Base-by-base conservation (phyloP, 2,329 filamentous ascomycete genomes). In the Aspergillus hiratsukae region DNA sequence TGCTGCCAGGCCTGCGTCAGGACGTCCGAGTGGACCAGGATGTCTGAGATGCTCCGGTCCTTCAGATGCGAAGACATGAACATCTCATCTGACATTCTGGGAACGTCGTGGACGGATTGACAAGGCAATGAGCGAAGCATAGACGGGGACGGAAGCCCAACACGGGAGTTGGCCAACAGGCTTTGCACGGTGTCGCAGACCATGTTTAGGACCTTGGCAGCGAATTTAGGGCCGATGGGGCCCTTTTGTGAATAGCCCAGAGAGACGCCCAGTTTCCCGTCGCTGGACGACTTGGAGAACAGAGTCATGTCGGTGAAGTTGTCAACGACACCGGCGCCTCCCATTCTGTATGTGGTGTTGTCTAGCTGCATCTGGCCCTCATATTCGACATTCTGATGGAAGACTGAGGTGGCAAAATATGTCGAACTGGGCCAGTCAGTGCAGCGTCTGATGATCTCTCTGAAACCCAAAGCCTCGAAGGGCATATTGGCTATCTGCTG, bases 401-500 rank as follows among this genome's bases (percentile, higher is more conserved):
- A 72, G 27, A 77, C 71, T 0, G 73, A 69, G 4, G 69, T 77
- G 8, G 72, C 75, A 54, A 76, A 77, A 56, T 72, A 69, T 3
- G 69, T 72, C 64, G 73, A 75, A 21, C 72, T 67, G 4, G 75
- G 70, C 72, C 73, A 76, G 52, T 75, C 72, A 3, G 72, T 76
- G 58, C 73, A 76, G 50, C 71, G 65, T 23, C 68, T 68, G 55
- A 78, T 77, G 31, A 86, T 83, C 65, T 86, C 82, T 1, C 70
- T 66, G 58, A 85, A 78, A 0, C 81, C 81, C 51, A 85, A 72
- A 50, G 78, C 76, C 63, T 85, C 83, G 66, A 82, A 79, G 6
- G 79, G 76, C 59, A 83, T 80, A 61, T 79, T 80, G 50, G 80
- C 76, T 46, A 84, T 76, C 64, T 85, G 82, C 67, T 86, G 83